Evolutionary conservation across 495 filamentous ascomycete genomes (phyloP).

Genomic region (Aspergillus panamensis): DNA sequence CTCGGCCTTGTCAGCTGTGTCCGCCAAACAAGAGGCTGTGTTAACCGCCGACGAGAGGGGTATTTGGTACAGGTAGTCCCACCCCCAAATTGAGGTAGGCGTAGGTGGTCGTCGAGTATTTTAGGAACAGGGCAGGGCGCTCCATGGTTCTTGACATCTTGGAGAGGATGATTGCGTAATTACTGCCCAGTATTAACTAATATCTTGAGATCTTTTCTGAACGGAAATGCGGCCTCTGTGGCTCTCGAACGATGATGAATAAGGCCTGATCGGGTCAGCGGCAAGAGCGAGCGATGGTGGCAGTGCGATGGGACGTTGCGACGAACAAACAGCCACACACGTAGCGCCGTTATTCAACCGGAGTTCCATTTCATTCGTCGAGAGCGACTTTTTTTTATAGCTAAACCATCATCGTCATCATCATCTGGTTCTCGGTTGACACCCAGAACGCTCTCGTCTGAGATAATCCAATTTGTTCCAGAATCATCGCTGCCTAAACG

Average conservation of each 20-base stretch:
- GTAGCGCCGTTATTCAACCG: not conserved
- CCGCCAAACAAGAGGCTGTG: no score
- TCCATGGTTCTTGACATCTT: no score
- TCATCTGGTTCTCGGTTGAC: not conserved
- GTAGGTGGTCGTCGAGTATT: no score
- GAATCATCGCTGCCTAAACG: conserved; percentile 17
- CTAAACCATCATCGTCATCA: no score
- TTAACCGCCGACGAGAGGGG: no score
- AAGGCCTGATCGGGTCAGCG: not conserved
- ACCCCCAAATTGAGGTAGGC: no score
- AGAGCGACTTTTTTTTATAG: not conserved
- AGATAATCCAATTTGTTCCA: not conserved
- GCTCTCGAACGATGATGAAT: not conserved
- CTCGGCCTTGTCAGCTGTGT: no score
- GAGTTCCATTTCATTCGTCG: not conserved
- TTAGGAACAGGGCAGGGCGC: no score
- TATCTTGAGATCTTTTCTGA: no score
- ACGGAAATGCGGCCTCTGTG: not conserved
- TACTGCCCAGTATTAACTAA: no score
- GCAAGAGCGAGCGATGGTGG: not conserved
- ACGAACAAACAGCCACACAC: not conserved
- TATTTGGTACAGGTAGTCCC: no score
- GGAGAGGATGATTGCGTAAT: no score
- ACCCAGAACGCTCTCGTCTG: not conserved
- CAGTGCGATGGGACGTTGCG: not conserved